Evolutionary conservation across 352 stramenopile genomes (phyloP).

Genomic region (Phytophthora crassamura): DNA sequence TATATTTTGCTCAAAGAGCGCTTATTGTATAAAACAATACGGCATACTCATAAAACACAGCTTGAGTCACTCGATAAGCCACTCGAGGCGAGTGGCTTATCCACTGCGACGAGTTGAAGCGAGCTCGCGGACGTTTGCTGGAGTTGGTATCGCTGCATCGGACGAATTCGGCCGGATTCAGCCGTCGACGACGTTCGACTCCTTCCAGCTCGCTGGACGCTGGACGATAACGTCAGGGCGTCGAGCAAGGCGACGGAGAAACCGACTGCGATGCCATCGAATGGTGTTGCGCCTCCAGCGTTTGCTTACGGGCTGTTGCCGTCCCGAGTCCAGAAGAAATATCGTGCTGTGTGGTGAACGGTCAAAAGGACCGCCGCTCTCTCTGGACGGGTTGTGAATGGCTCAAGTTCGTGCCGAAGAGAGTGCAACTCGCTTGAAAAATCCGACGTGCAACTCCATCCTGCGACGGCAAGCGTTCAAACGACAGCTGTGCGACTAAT

Average conservation of each 20-base stretch:
- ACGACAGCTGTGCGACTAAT: too few relatives aligned
- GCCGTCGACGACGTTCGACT: too few relatives aligned
- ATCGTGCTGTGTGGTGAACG: not conserved
- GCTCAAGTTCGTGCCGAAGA: too few relatives aligned
- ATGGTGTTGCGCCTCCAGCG: not conserved
- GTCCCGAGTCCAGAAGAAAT: not conserved
- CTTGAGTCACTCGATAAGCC: too few relatives aligned
- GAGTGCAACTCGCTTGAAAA: not conserved
- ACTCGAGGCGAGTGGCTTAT: too few relatives aligned
- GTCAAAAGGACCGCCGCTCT: not conserved
- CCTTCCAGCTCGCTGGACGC: too few relatives aligned
- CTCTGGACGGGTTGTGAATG: constrained; percentile 1
- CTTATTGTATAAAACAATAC: not conserved
- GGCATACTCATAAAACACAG: too few relatives aligned
- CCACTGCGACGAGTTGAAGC: not conserved
- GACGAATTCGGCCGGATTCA: too few relatives aligned
- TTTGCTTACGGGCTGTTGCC: not conserved
- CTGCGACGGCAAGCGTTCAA: too few relatives aligned
- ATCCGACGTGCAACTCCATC: not conserved
- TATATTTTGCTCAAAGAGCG: constrained; percentile 10
- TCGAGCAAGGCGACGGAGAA: not conserved
- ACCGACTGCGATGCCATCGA: not conserved
- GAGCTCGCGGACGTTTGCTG: too few relatives aligned
- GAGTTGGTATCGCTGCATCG: too few relatives aligned
- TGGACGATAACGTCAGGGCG: constrained; percentile 4